Percentiles rank a stretch among this genome's conserved stretches.
Conservation (phyloP, 371 early-diverging fungal genomes). For the Chytridiales sp. region DNA sequence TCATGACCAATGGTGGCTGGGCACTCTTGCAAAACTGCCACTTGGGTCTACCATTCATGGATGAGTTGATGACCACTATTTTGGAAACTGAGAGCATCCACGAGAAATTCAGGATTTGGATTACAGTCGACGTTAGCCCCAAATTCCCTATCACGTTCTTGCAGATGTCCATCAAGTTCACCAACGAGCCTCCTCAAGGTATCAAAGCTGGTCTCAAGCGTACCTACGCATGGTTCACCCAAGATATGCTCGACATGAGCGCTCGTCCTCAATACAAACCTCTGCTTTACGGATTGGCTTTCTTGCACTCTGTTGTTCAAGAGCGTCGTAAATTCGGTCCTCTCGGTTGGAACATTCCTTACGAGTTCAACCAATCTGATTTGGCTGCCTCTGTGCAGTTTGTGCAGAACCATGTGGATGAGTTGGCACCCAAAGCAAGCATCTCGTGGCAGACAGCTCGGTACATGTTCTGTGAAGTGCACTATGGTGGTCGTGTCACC, state of each 20-base stretch:
- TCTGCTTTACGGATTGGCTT: conserved; percentile 56
- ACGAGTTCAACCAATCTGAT: conserved; percentile 67
- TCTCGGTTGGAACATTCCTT: conserved; percentile 66
- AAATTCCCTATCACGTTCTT: conserved; percentile 65
- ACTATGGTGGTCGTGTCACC: conserved; percentile 64
- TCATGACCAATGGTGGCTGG: conserved; percentile 63
- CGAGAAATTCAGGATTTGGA: conserved; percentile 65
- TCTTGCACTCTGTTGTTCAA: conserved; percentile 63
- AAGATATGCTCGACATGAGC: conserved; percentile 64
- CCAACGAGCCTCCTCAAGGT: conserved; percentile 68
- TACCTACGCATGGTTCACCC: conserved; percentile 62
- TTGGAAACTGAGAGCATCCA: conserved; percentile 52
- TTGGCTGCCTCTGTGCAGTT: conserved; percentile 60
- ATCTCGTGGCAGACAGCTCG: conserved; percentile 60
- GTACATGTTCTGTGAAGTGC: conserved; percentile 66
- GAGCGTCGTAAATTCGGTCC: conserved; percentile 64
- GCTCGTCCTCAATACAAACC: conserved; percentile 63
- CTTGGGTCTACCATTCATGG: conserved; percentile 63
- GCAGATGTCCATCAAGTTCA: conserved; percentile 63
- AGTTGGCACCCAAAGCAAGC: conserved; percentile 55
- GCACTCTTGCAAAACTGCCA: conserved; percentile 64
- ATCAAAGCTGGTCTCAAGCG: conserved; percentile 62
- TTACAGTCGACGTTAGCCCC: conserved; percentile 56
- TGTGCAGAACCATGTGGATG: conserved; percentile 65
- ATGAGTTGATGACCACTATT: conserved; percentile 52